phyloP scores from a whole-genome alignment of 1,139 yeast genomes.

The Sugiyamaella japonica region DNA sequence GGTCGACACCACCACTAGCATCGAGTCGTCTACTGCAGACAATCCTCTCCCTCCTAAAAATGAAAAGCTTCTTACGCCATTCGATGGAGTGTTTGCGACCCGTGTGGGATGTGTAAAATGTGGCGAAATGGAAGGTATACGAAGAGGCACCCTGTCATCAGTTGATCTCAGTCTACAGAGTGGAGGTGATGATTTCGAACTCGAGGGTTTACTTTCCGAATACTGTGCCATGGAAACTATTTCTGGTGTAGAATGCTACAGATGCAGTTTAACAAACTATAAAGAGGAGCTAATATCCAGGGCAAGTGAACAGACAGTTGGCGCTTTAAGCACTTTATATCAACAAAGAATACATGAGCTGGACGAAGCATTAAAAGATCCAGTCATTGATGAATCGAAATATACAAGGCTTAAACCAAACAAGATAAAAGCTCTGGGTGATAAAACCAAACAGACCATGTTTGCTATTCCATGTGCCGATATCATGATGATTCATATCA shows the following conservation, averaged over 20 bases:
- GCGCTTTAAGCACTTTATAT: slow-evolving; percentile 44
- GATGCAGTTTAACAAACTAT: slow-evolving; percentile 77
- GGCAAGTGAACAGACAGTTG: slow-evolving; percentile 16
- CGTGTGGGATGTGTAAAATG: slow-evolving; percentile 85
- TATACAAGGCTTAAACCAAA: slow-evolving; percentile 73
- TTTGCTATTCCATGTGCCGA: slow-evolving; percentile 79
- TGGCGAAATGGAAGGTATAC: slow-evolving; percentile 91
- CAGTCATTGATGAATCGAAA: slow-evolving; percentile 75
- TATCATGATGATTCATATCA: slow-evolving; percentile 77
- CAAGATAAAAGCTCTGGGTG: slow-evolving; percentile 71
- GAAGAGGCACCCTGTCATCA: slow-evolving; percentile 80
- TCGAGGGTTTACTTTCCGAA: slow-evolving; percentile 61
- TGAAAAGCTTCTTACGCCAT: slow-evolving; percentile 70
- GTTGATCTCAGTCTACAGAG: slow-evolving; percentile 62
- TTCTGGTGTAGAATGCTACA: slow-evolving; percentile 88
- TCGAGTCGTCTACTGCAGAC: background rate
- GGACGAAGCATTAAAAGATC: slow-evolving; percentile 56
- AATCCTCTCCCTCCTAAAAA: slow-evolving; percentile 7
- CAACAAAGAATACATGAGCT: slow-evolving; percentile 55
- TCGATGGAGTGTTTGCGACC: slow-evolving; percentile 84
- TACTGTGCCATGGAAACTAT: slow-evolving; percentile 83
- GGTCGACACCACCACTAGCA: slow-evolving; percentile 23
- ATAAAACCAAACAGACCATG: slow-evolving; percentile 78
- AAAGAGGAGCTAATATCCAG: slow-evolving; percentile 50
- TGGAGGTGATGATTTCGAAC: slow-evolving; percentile 37